Percentiles rank a stretch among this genome's conserved stretches.
phyloP scores from a whole-genome alignment of 78 protist species.

The Salpingoeca rosetta region DNA sequence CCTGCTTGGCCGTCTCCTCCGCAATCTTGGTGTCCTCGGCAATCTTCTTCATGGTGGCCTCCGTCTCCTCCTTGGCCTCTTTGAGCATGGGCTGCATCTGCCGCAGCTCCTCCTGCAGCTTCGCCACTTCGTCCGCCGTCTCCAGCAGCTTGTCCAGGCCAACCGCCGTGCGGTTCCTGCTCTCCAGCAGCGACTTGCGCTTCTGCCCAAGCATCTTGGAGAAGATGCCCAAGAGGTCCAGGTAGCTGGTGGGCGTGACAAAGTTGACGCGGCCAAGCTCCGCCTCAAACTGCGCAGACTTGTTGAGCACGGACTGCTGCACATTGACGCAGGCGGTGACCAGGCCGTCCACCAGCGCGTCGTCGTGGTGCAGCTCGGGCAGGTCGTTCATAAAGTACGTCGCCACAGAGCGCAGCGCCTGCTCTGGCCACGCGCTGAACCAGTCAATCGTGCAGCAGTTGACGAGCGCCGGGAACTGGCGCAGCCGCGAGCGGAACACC shows the following conservation, averaged over 20 bases:
- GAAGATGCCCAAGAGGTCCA: conserved; percentile 53
- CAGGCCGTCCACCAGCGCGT: background rate
- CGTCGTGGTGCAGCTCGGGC: background rate
- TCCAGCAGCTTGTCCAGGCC: conserved; percentile 81
- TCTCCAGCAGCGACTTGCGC: background rate
- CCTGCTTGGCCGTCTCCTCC: conserved; percentile 25
- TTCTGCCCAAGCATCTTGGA: background rate
- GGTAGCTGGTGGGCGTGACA: conserved; percentile 73
- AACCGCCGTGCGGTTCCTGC: conserved; percentile 6
- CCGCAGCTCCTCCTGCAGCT: conserved; percentile 47
- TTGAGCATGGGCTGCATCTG: conserved; percentile 62
- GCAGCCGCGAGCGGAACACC: conserved; percentile 65
- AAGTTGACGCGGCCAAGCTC: conserved; percentile 48
- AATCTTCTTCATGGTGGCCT: conserved; percentile 47
- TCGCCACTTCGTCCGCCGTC: conserved; percentile 61
- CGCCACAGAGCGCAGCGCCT: conserved; percentile 80
- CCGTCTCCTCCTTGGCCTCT: conserved; percentile 38
- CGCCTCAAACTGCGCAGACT: conserved; percentile 7
- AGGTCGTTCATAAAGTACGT: conserved; percentile 10
- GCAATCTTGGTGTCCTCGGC: conserved; percentile 49
- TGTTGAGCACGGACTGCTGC: conserved; percentile 52
- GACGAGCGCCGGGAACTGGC: conserved; percentile 80
- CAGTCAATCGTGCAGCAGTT: conserved; percentile 81
- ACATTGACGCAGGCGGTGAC: conserved; percentile 48
- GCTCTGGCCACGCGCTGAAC: conserved; percentile 83